Evolutionary conservation across 2,329 filamentous ascomycete species (phyloP).

Genomic region (Aciculosporium take): DNA sequence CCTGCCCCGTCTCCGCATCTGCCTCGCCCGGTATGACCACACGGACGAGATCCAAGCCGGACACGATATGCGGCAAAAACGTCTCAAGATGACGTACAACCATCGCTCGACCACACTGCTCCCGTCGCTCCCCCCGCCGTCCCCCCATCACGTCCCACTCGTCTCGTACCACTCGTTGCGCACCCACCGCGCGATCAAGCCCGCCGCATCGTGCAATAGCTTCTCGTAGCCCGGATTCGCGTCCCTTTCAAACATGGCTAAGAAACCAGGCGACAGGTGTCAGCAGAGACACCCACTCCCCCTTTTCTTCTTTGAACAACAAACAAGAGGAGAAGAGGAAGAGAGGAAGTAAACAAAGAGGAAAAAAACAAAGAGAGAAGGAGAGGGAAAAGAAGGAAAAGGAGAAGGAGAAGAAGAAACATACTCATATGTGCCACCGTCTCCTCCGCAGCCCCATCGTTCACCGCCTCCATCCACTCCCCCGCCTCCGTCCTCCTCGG

Average conservation of each 20-base stretch:
- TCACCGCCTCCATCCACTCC: constrained; percentile 57
- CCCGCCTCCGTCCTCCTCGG: constrained; percentile 42
- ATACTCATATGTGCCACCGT: constrained; percentile 62
- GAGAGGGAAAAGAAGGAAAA: constrained; percentile 8
- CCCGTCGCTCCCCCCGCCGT: neutral
- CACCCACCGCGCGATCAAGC: constrained; percentile 51
- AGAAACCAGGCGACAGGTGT: constrained; percentile 2
- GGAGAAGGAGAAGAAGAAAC: constrained; percentile 9
- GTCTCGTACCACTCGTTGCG: constrained; percentile 48
- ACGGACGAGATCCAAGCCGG: no score
- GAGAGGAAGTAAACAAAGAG: neutral
- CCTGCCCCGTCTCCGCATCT: no score
- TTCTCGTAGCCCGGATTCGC: constrained; percentile 60
- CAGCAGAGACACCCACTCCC: no score
- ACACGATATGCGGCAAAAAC: no score
- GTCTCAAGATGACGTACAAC: no score
- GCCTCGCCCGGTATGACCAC: no score
- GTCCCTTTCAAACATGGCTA: constrained; percentile 55
- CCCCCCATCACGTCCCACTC: constrained; percentile 8
- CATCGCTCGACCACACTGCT: no score
- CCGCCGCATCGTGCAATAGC: constrained; percentile 50
- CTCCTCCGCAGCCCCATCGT: constrained; percentile 69
- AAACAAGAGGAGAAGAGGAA: neutral
- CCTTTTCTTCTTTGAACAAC: no score
- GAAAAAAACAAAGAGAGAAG: constrained; percentile 8